phyloP scores from a whole-genome alignment of 352 stramenopile species.

The Phytophthora pisi region DNA sequence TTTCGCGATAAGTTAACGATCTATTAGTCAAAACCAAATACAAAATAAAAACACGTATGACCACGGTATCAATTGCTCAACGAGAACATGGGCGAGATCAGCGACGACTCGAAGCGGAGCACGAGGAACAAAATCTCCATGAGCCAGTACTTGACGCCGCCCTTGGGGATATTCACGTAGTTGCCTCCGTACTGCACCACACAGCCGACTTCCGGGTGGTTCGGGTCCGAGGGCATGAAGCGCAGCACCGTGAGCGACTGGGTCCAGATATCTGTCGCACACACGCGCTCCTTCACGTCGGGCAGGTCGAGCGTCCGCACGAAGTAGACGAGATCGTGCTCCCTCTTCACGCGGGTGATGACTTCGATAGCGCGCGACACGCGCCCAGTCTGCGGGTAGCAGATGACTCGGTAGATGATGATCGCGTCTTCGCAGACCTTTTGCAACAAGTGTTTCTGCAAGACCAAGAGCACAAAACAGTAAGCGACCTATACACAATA shows the following conservation, averaged over 20 bases:
- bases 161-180: conserved; percentile 47
- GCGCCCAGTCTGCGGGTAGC: conserved; percentile 43
- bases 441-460: conserved; percentile 53
- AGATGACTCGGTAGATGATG: conserved; percentile 60
- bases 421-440: conserved; percentile 51
- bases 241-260: conserved; percentile 52
- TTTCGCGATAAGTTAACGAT: conserved; percentile 32
- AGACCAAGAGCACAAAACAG: not conserved
- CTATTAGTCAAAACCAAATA: conserved; percentile 24
- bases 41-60: conserved; percentile 9
- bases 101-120: conserved; percentile 56
- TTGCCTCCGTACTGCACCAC: conserved; percentile 50
- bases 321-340: conserved; percentile 54
- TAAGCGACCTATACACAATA: not conserved
- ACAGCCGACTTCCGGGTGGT: conserved; percentile 36
- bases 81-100: conserved; percentile 57
- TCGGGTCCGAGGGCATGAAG: conserved; percentile 46
- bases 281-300: conserved; percentile 44
- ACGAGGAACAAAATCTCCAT: conserved; percentile 65
- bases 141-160: conserved; percentile 56
- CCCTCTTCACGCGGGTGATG: conserved; percentile 48
- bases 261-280: conserved; percentile 41
- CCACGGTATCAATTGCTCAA: conserved; percentile 32
- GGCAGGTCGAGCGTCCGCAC: conserved; percentile 45
- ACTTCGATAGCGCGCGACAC: conserved; percentile 54